Evolutionary conservation across 306 rosid genomes (phyloP).

Genomic region (Macrotyloma uniflorum): DNA sequence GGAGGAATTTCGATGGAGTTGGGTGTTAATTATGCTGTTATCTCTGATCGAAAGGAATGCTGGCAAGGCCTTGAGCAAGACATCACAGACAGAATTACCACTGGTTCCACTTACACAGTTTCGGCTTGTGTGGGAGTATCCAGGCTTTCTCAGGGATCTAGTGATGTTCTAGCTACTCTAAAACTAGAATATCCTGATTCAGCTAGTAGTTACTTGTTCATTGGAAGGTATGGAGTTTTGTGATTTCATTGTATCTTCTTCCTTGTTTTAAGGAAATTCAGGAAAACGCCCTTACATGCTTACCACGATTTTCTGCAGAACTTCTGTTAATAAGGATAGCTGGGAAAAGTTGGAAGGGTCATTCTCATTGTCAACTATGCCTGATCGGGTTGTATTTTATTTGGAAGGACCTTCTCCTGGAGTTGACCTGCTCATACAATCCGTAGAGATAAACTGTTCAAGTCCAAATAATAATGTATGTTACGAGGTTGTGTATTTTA

Average conservation of each 20-base stretch:
- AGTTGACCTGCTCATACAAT: slow-evolving; percentile 68
- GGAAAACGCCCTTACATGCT: slow-evolving; percentile 11
- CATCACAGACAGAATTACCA: slow-evolving; percentile 60
- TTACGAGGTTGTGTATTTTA: slow-evolving; percentile 45
- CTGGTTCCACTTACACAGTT: slow-evolving; percentile 63
- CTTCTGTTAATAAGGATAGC: slow-evolving; percentile 61
- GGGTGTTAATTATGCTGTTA: slow-evolving; percentile 60
- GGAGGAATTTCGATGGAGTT: slow-evolving; percentile 37
- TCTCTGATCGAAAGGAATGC: slow-evolving; percentile 66
- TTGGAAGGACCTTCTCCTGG: slow-evolving; percentile 94
- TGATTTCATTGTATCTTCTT: slow-evolving; percentile 7
- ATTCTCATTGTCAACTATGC: slow-evolving; percentile 64
- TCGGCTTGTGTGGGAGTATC: slow-evolving; percentile 83
- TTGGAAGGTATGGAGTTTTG: slow-evolving; percentile 66
- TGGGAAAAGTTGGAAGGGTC: slow-evolving; percentile 87
- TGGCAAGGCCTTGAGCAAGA: slow-evolving; percentile 99
- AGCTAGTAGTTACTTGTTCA: slow-evolving; percentile 60
- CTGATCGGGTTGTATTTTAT: slow-evolving; percentile 69
- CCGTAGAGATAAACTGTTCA: slow-evolving; percentile 61
- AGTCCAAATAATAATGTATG: slow-evolving; percentile 46
- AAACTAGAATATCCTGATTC: slow-evolving; percentile 65
- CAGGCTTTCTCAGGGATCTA: slow-evolving; percentile 57
- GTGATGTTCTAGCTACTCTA: slow-evolving; percentile 83
- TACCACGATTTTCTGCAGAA: slow-evolving; percentile 54
- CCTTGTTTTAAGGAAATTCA: slow-evolving; percentile 24